Percentiles rank a stretch among this genome's conserved stretches.
Evolutionary conservation across 257 asterid species (phyloP).

Genomic region (Capsicum chinense): DNA sequence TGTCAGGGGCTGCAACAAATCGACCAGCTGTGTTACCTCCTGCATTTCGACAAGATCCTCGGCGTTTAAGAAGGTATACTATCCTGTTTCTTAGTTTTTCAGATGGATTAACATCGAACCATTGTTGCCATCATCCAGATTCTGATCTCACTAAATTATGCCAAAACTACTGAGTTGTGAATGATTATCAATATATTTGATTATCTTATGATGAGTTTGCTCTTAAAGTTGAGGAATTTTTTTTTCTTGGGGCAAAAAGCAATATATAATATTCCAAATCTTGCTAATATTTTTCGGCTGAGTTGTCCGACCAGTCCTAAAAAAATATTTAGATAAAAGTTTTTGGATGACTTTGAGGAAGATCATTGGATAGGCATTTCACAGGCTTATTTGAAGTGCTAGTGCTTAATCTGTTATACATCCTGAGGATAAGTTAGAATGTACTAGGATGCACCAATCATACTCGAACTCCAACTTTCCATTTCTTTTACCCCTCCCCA

Average conservation of each 20-base stretch:
- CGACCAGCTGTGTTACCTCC: conserved; percentile 77
- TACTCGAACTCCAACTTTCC: no score
- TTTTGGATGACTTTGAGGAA: not conserved
- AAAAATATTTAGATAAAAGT: not conserved
- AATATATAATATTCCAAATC: not conserved
- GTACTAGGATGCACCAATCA: not conserved
- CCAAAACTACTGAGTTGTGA: not conserved
- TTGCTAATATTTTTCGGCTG: not conserved
- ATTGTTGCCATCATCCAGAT: not conserved
- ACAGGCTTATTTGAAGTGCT: not conserved
- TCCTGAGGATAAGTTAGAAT: not conserved
- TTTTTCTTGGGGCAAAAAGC: not conserved
- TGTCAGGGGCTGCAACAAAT: conserved; percentile 64
- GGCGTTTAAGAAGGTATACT: conserved; percentile 81
- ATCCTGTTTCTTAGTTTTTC: not conserved
- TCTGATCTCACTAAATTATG: not conserved
- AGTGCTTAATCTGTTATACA: not conserved
- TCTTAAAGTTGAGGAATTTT: not conserved
- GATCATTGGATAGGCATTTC: not conserved
- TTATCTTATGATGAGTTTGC: not conserved
- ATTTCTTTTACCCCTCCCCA: no score
- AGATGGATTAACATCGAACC: not conserved
- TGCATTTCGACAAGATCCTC: conserved; percentile 83
- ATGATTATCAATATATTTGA: not conserved
- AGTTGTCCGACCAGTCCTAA: not conserved